A percentile compares a stretch with the other conserved stretches of the same genome.
These are phyloP conservation scores for Mycena capillaripes DNA, from an alignment of 768 basidiomycete genomes.

Conservation along the genomic window DNA sequence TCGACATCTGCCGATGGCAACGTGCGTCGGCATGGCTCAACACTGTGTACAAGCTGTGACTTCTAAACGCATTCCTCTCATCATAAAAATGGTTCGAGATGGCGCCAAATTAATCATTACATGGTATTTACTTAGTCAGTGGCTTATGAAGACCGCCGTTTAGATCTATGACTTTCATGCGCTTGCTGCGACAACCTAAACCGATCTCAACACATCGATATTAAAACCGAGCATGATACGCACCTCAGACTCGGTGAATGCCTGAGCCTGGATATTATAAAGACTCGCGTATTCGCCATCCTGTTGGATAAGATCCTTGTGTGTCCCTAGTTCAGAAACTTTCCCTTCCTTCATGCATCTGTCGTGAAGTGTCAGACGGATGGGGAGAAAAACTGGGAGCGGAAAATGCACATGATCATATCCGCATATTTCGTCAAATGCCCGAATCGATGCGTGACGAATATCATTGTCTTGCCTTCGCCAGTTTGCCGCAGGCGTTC, in stretches of 20 bases:
- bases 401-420: conserved; percentile 27
- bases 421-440: conserved; percentile 38
- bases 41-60: no score
- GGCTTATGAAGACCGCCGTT: no score
- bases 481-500: conserved; percentile 26
- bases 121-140: no score
- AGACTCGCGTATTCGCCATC: conserved; percentile 35
- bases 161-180: no score
- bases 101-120: no score
- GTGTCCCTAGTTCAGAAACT: conserved; percentile 28
- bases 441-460: conserved; percentile 37
- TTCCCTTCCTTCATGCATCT: conserved; percentile 39
- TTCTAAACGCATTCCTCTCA: no score
- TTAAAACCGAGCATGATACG: no score
- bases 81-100: no score
- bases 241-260: conserved; percentile 38
- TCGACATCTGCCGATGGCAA: no score
- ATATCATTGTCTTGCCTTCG: conserved; percentile 36
- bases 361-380: not conserved
- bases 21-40: no score
- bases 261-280: conserved; percentile 47
- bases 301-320: conserved; percentile 27
- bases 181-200: no score
- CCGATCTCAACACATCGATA: no score
- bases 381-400: not conserved